Base-by-base conservation (phyloP, 306 rosid genomes). In the Neltuma alba region DNA sequence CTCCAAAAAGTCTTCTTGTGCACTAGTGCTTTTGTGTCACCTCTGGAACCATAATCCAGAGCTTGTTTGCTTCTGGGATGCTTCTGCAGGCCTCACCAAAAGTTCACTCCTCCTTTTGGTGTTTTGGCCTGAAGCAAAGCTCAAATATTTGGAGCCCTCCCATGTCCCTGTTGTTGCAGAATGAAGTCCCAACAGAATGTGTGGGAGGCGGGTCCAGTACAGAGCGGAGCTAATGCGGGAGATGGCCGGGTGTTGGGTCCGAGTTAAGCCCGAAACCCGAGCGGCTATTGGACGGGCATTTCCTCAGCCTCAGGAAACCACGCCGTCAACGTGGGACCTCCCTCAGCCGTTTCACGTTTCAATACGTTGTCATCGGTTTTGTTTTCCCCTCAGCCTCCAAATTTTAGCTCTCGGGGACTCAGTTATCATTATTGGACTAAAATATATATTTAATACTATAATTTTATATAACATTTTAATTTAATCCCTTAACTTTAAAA, bases 11-110 rank as follows among this genome's bases (percentile, higher is more conserved):
- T 13, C 2, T 5, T 25, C 10, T 30, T 18, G 58, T 57, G 28
- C 9, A 12, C 66, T 60, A 21, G 80, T 65, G 31, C 16, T 3
- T 0, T 41, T 6, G 61, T 30, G 85, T 74, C 73, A 72, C 60
- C 34, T 79, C 48, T 37, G 80, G 64, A 41, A 69, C 62, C 81
- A 44, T 74, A 78, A 31, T 74, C 72, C 74, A 37, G 70, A 62
- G 54, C 80, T 91, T 87, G 93, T 87, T 84, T 64, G 85, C 27
- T 87, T 82, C 28, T 70, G 82, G 87, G 97, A 86, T 91, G 91
- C 82, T 91, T 88, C 88, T 87, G 10, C 63, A 57, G 25, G 34
- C 7, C 63, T 21, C 16, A 54, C 40, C 73, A 60, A 78, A 41
- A 75, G 41, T 54, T 77, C 55, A 50, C 33, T 74, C 77, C 40